phyloP scores from a whole-genome alignment of 106 monocot species.

The Posidonia australis region DNA sequence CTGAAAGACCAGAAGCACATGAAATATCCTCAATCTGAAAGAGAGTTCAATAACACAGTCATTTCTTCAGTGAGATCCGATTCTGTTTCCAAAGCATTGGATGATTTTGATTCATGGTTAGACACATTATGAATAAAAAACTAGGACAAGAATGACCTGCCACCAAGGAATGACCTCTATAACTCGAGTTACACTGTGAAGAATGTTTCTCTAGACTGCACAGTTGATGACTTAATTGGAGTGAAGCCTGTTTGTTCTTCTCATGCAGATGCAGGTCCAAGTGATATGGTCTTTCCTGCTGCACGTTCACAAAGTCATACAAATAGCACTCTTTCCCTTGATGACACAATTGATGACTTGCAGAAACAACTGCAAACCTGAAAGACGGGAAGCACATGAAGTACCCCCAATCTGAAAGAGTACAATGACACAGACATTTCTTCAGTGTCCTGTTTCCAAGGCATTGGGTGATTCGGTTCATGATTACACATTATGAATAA shows the following conservation, averaged over 20 bases:
- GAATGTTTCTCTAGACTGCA: neutral
- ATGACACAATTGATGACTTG: slow-evolving; percentile 9
- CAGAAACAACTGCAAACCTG: neutral
- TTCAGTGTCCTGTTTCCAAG: neutral
- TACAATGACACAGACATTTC: neutral
- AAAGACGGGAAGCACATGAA: neutral
- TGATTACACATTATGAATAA: slow-evolving; percentile 7
- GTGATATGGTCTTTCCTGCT: neutral
- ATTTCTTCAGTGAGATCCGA: neutral
- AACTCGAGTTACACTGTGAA: neutral
- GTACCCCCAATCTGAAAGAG: neutral
- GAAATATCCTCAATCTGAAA: neutral
- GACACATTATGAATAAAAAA: slow-evolving; percentile 6
- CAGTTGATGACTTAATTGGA: slow-evolving; percentile 12
- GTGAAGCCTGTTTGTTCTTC: neutral
- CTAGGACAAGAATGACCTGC: neutral
- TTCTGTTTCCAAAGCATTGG: neutral
- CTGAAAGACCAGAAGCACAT: neutral
- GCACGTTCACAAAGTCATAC: neutral
- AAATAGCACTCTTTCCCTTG: neutral
- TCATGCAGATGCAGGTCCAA: neutral
- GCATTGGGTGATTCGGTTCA: slow-evolving; percentile 8
- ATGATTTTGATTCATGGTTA: slow-evolving; percentile 13
- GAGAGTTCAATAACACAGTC: no score
- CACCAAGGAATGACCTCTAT: neutral